phyloP scores from a whole-genome alignment of 805 yeast species.

The Starmerella asiatica region DNA sequence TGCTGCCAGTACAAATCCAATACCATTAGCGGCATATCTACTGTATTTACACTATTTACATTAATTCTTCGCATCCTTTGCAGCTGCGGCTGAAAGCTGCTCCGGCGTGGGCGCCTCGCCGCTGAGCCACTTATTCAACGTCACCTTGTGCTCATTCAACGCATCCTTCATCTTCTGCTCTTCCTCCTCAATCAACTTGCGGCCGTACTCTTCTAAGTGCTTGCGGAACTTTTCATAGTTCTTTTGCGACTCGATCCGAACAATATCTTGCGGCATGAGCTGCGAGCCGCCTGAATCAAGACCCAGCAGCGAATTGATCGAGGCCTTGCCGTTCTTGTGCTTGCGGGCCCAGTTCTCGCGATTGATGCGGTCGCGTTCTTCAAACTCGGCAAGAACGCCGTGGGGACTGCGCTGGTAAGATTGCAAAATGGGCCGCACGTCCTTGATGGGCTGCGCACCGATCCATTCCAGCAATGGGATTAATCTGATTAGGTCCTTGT shows the following conservation, averaged over 20 bases:
- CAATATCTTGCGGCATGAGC: constrained; percentile 72
- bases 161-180: constrained; percentile 47
- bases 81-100: constrained; percentile 24
- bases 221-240: constrained; percentile 73
- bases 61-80: constrained; percentile 11
- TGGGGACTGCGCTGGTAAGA: constrained; percentile 54
- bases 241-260: constrained; percentile 85
- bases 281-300: constrained; percentile 36
- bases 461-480: constrained; percentile 90
- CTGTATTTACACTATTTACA: constrained; percentile 16
- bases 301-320: constrained; percentile 51
- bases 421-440: constrained; percentile 75
- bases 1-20: too few relatives aligned
- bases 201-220: constrained; percentile 69
- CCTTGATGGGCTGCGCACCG: constrained; percentile 74
- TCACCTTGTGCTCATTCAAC: constrained; percentile 68
- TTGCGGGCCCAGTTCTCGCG: constrained; percentile 40
- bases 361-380: constrained; percentile 58
- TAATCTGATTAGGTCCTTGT: constrained; percentile 53
- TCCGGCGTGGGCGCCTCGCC: constrained; percentile 39
- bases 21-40: too few relatives aligned
- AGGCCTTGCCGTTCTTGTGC: constrained; percentile 25
- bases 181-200: constrained; percentile 37
- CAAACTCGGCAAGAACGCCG: constrained; percentile 61
- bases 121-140: constrained; percentile 70